These are phyloP conservation scores for Cercospora nicotianae DNA, from an alignment of 2,329 filamentous ascomycete species.

Conservation along the genomic window DNA sequence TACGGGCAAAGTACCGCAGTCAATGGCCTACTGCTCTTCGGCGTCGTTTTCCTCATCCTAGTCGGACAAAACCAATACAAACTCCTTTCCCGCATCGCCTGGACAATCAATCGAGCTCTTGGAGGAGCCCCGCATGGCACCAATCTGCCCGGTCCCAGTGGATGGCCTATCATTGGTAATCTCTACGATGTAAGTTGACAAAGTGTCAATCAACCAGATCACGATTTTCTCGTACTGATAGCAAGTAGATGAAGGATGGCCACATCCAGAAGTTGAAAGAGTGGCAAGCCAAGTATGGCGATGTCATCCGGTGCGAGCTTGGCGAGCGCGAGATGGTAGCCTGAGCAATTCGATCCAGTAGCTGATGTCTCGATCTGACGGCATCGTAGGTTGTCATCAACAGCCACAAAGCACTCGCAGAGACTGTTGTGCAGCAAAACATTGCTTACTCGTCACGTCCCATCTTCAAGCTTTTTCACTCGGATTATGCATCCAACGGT, in stretches of 20 bases:
- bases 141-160: not conserved
- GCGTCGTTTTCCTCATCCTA: not conserved
- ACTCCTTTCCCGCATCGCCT: not conserved
- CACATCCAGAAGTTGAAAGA: constrained; percentile 2
- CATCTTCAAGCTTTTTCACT: not conserved
- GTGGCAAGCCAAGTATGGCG: not conserved
- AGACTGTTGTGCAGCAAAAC: not conserved
- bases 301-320: not conserved
- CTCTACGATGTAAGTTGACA: not conserved
- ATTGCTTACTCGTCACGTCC: not conserved
- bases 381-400: not conserved
- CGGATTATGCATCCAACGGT: not conserved
- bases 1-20: not conserved
- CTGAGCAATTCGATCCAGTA: not conserved
- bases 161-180: constrained; percentile 1
- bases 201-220: not conserved
- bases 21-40: not conserved
- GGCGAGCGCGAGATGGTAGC: constrained; percentile 1
- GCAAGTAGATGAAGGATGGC: not conserved
- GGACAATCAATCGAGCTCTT: not conserved
- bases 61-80: not conserved
- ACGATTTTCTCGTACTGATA: not conserved
- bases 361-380: not conserved
- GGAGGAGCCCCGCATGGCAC: constrained; percentile 1
- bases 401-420: not conserved